Conservation (phyloP, 495 filamentous ascomycete genomes). For the Hyphodiscus hymeniophilus region DNA sequence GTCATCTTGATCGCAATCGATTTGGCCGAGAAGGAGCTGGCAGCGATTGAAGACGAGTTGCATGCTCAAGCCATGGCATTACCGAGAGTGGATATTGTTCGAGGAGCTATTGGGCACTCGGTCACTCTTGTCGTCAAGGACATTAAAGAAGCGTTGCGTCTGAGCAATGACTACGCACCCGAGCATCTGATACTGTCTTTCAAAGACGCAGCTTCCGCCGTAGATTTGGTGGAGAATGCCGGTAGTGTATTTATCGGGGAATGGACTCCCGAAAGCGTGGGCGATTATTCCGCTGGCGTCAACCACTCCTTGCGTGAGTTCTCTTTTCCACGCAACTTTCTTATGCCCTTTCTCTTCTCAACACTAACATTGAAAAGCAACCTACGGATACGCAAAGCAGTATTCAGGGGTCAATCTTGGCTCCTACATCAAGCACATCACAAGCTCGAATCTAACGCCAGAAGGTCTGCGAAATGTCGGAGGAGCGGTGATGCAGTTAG, state of each 20-base stretch:
- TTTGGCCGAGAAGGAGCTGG: conserved; percentile 59
- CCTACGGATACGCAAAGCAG: conserved; percentile 95
- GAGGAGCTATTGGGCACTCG: conserved; percentile 83
- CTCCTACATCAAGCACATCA: conserved; percentile 95
- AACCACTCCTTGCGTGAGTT: conserved; percentile 93
- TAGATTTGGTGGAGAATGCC: conserved; percentile 81
- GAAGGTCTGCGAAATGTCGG: conserved; percentile 79
- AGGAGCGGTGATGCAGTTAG: conserved; percentile 84
- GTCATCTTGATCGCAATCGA: conserved; percentile 86
- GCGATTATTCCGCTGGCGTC: conserved; percentile 94
- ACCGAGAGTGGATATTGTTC: conserved; percentile 86
- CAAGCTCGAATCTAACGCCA: conserved; percentile 77
- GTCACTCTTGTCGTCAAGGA: conserved; percentile 76
- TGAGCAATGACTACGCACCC: conserved; percentile 93
- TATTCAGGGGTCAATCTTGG: conserved; percentile 96
- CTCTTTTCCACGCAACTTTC: not conserved
- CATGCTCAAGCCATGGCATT: conserved; percentile 82
- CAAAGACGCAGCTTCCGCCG: conserved; percentile 57
- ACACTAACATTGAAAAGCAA: too few species aligned
- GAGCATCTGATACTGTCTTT: conserved; percentile 95
- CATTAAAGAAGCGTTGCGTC: conserved; percentile 73
- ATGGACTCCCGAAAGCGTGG: conserved; percentile 96
- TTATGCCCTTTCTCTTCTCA: too few species aligned
- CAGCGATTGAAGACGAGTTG: conserved; percentile 82
- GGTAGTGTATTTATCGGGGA: conserved; percentile 91